Percentiles rank a stretch among this genome's conserved stretches.
phyloP scores from a whole-genome alignment of 345 rosid genomes.

The Linum trigynum region DNA sequence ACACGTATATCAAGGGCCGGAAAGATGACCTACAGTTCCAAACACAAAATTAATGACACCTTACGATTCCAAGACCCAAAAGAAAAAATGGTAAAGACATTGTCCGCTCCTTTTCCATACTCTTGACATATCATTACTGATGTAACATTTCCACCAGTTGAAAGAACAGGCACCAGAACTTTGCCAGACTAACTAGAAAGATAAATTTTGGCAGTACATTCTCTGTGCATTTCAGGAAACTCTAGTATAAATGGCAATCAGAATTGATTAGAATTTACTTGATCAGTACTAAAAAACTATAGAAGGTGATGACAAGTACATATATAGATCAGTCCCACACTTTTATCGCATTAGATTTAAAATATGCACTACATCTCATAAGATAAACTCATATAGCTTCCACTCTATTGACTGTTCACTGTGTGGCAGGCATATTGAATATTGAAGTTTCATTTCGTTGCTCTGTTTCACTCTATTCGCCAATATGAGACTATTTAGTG shows the following conservation, averaged over 20 bases:
- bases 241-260: not conserved
- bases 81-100: not conserved
- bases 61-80: not conserved
- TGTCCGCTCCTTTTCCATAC: not conserved
- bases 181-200: not conserved
- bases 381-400: too few species aligned
- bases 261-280: not conserved
- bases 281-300: not conserved
- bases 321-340: not conserved
- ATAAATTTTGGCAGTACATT: not conserved
- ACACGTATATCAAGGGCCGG: slow-evolving; percentile 81
- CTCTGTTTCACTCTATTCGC: too few species aligned
- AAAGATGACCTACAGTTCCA: slow-evolving; percentile 58
- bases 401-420: too few species aligned
- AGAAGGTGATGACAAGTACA: not conserved
- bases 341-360: too few species aligned
- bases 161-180: not conserved
- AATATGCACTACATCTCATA: too few species aligned
- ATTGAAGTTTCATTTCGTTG: too few species aligned
- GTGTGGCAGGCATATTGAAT: too few species aligned
- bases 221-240: not conserved
- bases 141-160: not conserved
- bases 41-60: not conserved
- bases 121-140: not conserved
- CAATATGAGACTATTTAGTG: too few species aligned